phyloP scores from a whole-genome alignment of 2,329 filamentous ascomycete genomes.

The Aspergillus sp. region DNA sequence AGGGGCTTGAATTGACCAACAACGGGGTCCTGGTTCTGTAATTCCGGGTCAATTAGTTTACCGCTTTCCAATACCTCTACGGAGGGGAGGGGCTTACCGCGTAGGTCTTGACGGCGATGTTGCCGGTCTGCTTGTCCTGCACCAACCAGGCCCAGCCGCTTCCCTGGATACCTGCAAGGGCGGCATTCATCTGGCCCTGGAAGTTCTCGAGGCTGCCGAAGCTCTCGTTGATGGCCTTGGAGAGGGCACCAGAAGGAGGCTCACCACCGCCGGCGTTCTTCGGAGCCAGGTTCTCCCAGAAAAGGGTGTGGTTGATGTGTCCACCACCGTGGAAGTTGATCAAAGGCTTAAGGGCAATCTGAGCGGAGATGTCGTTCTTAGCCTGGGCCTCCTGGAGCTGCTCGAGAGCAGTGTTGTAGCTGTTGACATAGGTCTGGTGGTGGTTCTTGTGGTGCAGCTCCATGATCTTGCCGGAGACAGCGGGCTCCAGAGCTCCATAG shows the following conservation, averaged over 20 bases:
- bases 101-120: constrained; percentile 62
- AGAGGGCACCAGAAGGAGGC: constrained; percentile 58
- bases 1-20: constrained; percentile 79
- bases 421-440: constrained; percentile 91
- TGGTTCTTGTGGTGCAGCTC: constrained; percentile 93
- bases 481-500: constrained; percentile 88
- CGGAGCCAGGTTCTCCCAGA: constrained; percentile 68
- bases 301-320: constrained; percentile 63
- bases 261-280: constrained; percentile 62
- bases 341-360: constrained; percentile 59
- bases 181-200: constrained; percentile 64
- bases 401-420: constrained; percentile 77
- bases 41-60: constrained; percentile 5
- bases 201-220: constrained; percentile 60
- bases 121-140: constrained; percentile 61
- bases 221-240: constrained; percentile 58
- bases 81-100: constrained; percentile 43
- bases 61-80: background rate
- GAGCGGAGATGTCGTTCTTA: constrained; percentile 54
- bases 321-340: constrained; percentile 67
- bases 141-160: constrained; percentile 65
- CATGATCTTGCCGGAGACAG: constrained; percentile 89
- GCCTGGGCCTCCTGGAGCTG: constrained; percentile 62
- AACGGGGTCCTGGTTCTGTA: constrained; percentile 80
- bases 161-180: constrained; percentile 65